Percentiles rank a stretch among this genome's conserved stretches.
Evolutionary conservation across 306 rosid species (phyloP).

Genomic region (Comarum palustre): DNA sequence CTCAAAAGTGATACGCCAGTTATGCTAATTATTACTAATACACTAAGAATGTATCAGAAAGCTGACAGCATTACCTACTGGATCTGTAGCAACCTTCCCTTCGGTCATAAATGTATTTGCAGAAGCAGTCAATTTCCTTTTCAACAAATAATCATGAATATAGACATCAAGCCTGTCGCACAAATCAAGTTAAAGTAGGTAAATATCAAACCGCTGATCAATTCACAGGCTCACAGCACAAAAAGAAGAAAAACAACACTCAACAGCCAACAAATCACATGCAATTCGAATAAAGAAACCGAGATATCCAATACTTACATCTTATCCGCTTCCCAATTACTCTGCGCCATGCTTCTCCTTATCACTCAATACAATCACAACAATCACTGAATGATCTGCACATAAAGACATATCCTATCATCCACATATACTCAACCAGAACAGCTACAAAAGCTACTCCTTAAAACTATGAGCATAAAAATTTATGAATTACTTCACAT

Average conservation of each 20-base stretch:
- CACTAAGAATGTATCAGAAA: background rate
- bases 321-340: slow-evolving; percentile 97
- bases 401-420: slow-evolving; percentile 19
- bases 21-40: background rate
- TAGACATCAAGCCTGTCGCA: slow-evolving; percentile 86
- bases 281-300: background rate
- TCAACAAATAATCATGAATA: slow-evolving; percentile 85
- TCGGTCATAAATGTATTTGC: slow-evolving; percentile 91
- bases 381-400: slow-evolving; percentile 33
- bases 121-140: slow-evolving; percentile 76
- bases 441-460: background rate
- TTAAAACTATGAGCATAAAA: background rate
- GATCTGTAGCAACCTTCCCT: slow-evolving; percentile 94
- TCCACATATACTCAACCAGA: slow-evolving; percentile 7
- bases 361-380: slow-evolving; percentile 22
- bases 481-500: background rate
- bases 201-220: background rate
- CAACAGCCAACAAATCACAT: slow-evolving; percentile 9
- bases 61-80: slow-evolving; percentile 69
- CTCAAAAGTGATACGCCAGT: background rate
- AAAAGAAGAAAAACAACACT: background rate
- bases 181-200: background rate
- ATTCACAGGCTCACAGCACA: background rate
- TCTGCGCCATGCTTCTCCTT: slow-evolving; percentile 64
- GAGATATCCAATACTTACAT: slow-evolving; percentile 41